A percentile compares a stretch with the other conserved stretches of the same genome.
Evolutionary conservation across 1,284 basidiomycete genomes (phyloP).

Genomic region (Tetrapyrgos nigripes): DNA sequence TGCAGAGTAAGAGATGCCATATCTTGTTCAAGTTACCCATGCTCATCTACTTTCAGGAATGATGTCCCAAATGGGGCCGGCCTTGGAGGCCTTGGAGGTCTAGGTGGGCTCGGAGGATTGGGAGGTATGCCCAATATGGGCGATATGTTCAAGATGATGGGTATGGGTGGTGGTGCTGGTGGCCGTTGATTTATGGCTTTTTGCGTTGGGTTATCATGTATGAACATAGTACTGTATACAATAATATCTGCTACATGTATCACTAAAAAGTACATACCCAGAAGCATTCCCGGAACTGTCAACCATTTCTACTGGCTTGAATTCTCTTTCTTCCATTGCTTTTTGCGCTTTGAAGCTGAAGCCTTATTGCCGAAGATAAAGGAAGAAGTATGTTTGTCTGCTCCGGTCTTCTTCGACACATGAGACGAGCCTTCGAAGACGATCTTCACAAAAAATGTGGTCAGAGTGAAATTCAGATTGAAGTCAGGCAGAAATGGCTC

Average conservation of each 20-base stretch:
- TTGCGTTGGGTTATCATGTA: neutral
- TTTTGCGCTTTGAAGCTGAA: conserved; percentile 76
- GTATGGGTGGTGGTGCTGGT: conserved; percentile 59
- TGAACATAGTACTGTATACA: neutral
- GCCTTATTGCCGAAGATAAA: conserved; percentile 80
- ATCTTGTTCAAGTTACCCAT: neutral
- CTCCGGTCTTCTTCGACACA: conserved; percentile 74
- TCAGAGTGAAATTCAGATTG: conserved; percentile 2
- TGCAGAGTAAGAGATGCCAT: conserved; percentile 69
- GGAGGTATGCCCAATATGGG: conserved; percentile 69
- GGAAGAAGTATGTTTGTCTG: conserved; percentile 79
- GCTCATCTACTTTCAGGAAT: conserved; percentile 53
- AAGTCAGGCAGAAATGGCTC: conserved; percentile 34
- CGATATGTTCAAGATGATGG: conserved; percentile 89
- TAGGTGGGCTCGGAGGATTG: conserved; percentile 60
- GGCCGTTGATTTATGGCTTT: conserved; percentile 19
- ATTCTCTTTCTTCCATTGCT: conserved; percentile 61
- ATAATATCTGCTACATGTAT: neutral
- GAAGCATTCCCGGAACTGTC: neutral
- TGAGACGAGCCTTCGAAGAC: conserved; percentile 63
- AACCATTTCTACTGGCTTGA: neutral
- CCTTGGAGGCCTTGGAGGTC: conserved; percentile 58
- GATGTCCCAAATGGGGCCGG: conserved; percentile 86
- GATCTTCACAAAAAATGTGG: conserved; percentile 52
- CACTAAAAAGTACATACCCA: neutral